Evolutionary conservation across 176 grass and related monocot species (phyloP).

Genomic region (Oryza coarctata): DNA sequence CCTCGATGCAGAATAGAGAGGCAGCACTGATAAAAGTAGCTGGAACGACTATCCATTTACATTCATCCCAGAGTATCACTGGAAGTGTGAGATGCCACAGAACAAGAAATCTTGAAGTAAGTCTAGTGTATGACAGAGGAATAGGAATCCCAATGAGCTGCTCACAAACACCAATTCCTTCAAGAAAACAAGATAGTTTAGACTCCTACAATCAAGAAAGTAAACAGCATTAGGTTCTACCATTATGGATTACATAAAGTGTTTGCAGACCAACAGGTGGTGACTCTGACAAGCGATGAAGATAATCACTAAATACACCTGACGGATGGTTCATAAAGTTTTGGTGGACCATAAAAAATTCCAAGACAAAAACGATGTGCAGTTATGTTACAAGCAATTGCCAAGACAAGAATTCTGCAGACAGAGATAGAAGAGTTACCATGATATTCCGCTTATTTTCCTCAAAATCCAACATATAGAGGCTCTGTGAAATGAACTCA

Average conservation of each 20-base stretch:
- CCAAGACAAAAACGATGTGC: neutral
- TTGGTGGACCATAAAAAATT: no score
- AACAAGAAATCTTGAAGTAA: constrained; percentile 90
- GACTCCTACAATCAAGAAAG: constrained; percentile 58
- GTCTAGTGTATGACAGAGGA: constrained; percentile 83
- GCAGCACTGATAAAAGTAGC: constrained; percentile 95
- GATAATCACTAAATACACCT: neutral
- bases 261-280: neutral
- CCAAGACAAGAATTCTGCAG: neutral
- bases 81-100: constrained; percentile 97
- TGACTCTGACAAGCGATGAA: neutral
- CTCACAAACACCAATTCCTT: constrained; percentile 83
- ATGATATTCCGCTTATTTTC: constrained; percentile 60
- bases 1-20: constrained; percentile 96
- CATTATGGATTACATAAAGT: neutral
- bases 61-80: constrained; percentile 90
- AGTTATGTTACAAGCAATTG: neutral
- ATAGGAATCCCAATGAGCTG: constrained; percentile 83
- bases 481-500: constrained; percentile 79
- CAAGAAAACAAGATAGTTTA: constrained; percentile 80
- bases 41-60: constrained; percentile 92
- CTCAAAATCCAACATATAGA: constrained; percentile 69
- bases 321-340: neutral
- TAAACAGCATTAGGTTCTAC: constrained; percentile 25
- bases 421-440: constrained; percentile 41